Percentiles rank a stretch among this genome's conserved stretches.
These are phyloP conservation scores for Rossbeevera mucosa DNA, from an alignment of 768 basidiomycete species.

Conservation along the genomic window DNA sequence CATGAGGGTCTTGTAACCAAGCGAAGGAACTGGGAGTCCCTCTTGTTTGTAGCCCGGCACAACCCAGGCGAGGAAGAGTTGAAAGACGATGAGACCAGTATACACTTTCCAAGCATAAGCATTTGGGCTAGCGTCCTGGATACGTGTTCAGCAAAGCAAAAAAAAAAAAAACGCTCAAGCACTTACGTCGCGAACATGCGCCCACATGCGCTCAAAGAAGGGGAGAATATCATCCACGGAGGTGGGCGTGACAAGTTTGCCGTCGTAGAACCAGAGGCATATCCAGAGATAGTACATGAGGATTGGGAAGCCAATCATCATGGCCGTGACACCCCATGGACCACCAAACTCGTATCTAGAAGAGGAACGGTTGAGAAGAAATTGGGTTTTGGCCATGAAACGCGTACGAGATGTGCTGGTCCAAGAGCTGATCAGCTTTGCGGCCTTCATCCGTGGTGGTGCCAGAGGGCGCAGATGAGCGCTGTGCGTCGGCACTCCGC, in stretches of 20 bases:
- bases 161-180: not conserved
- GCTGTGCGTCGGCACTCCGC: constrained; percentile 17
- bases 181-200: constrained; percentile 73
- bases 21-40: constrained; percentile 93
- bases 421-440: constrained; percentile 67
- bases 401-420: constrained; percentile 59
- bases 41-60: constrained; percentile 92
- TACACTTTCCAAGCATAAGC: constrained; percentile 87
- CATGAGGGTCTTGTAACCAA: constrained; percentile 86
- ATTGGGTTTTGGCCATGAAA: not conserved
- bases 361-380: constrained; percentile 1
- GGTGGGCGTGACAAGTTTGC: constrained; percentile 64
- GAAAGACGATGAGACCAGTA: constrained; percentile 80
- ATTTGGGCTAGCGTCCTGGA: constrained; percentile 88
- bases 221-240: constrained; percentile 70
- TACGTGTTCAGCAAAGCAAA: not conserved
- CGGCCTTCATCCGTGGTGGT: constrained; percentile 64
- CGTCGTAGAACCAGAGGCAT: constrained; percentile 95
- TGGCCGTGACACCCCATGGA: constrained; percentile 82
- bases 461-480: constrained; percentile 17
- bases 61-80: constrained; percentile 85
- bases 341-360: constrained; percentile 94
- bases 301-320: constrained; percentile 91
- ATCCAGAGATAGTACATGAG: constrained; percentile 99
- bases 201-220: constrained; percentile 79